Conservation (phyloP, 2,329 filamentous ascomycete species). For the Ophiostoma sp. region DNA sequence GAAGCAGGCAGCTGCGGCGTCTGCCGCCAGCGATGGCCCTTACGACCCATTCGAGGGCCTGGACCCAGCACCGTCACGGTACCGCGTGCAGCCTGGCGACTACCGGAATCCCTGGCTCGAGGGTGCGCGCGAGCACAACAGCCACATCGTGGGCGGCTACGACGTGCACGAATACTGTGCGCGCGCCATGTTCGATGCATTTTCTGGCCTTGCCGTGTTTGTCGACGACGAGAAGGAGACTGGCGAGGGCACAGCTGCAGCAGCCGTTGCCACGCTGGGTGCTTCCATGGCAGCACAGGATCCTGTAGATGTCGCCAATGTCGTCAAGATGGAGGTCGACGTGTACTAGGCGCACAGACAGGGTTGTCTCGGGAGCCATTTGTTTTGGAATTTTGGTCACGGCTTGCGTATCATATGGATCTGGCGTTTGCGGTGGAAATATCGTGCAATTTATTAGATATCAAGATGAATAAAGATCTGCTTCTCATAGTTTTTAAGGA, state of each 20-base stretch:
- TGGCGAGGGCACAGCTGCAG: constrained; percentile 31
- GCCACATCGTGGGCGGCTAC: constrained; percentile 74
- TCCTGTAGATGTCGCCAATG: constrained; percentile 16
- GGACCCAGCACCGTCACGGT: constrained; percentile 62
- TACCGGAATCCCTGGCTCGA: constrained; percentile 76
- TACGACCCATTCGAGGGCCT: constrained; percentile 88
- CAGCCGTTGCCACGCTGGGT: constrained; percentile 35
- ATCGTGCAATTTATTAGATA: not conserved
- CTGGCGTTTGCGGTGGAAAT: not conserved
- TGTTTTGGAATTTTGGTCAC: not conserved
- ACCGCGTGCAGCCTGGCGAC: constrained; percentile 54
- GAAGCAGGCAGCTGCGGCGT: constrained; percentile 30
- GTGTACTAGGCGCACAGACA: constrained; percentile 36
- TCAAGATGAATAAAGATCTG: not conserved
- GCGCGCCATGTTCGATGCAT: constrained; percentile 79
- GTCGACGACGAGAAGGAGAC: constrained; percentile 67
- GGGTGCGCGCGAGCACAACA: constrained; percentile 57
- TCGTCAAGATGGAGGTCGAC: constrained; percentile 46
- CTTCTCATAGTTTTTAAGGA: too few species aligned
- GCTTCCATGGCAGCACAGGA: constrained; percentile 33
- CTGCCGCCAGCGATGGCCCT: constrained; percentile 59
- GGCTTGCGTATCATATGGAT: constrained; percentile 9
- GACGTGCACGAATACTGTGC: constrained; percentile 75
- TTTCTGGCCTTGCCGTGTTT: constrained; percentile 82
- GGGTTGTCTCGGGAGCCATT: not conserved